Evolutionary conservation across 108 stramenopile species (phyloP).

Genomic region (Heterococcus sp.): DNA sequence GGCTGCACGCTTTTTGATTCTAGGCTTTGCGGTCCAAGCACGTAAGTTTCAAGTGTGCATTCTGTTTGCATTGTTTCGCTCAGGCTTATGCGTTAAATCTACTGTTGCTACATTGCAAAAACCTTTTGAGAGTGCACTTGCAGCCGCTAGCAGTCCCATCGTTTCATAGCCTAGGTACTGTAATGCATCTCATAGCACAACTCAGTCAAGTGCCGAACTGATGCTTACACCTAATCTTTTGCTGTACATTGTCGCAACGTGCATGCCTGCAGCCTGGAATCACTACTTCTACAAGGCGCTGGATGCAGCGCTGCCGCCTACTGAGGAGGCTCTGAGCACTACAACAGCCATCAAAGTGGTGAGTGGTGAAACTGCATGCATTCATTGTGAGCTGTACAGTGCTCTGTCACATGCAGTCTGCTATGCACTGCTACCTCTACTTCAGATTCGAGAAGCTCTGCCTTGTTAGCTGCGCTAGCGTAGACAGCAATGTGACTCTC

Average conservation of each 20-base stretch:
- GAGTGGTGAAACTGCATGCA: conserved; percentile 27
- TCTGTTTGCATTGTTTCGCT: background rate
- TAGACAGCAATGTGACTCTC: background rate
- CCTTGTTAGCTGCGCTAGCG: background rate
- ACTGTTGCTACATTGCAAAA: background rate
- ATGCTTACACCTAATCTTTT: too few relatives aligned
- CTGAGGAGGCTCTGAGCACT: conserved; percentile 73
- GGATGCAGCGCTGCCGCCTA: conserved; percentile 82
- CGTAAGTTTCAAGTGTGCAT: conserved; percentile 52
- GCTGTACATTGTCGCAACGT: background rate
- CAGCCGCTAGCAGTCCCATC: background rate
- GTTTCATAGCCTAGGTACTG: background rate
- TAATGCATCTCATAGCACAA: too few relatives aligned
- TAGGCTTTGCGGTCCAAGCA: conserved; percentile 83
- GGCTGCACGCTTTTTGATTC: conserved; percentile 72
- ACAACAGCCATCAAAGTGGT: conserved; percentile 76
- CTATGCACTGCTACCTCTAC: too few relatives aligned
- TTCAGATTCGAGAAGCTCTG: too few relatives aligned
- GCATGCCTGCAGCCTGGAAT: conserved; percentile 55
- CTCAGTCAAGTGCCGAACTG: background rate
- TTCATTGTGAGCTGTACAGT: too few relatives aligned
- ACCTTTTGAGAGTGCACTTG: background rate
- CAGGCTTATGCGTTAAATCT: background rate
- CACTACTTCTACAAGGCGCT: conserved; percentile 80
- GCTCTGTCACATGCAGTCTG: too few relatives aligned